Conservation (phyloP, 805 yeast species). For the Cyberlindnera veronae region DNA sequence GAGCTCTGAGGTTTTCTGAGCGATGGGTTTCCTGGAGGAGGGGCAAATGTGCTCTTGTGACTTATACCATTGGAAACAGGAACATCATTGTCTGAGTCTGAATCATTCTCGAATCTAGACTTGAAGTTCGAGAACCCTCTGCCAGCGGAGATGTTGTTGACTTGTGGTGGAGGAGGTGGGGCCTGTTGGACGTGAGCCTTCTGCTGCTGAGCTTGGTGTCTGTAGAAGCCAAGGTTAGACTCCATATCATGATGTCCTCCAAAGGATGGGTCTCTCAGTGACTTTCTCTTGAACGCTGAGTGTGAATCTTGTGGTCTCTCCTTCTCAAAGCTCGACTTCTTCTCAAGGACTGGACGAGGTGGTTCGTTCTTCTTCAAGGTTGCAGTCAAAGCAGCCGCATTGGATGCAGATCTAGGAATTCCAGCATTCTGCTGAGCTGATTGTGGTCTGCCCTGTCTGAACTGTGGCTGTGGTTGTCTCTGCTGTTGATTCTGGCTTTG, state of each 20-base stretch:
- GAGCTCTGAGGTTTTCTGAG: slow-evolving; percentile 27
- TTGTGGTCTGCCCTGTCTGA: slow-evolving; percentile 12
- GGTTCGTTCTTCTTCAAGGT: slow-evolving; percentile 45
- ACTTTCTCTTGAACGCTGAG: slow-evolving; percentile 36
- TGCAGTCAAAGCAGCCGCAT: slow-evolving; percentile 42
- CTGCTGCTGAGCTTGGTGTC: slow-evolving; percentile 24
- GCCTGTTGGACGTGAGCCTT: slow-evolving; percentile 13
- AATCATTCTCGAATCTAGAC: slow-evolving; percentile 60
- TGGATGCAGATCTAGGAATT: slow-evolving; percentile 20
- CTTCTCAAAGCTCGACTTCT: slow-evolving; percentile 56
- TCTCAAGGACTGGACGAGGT: slow-evolving; percentile 21
- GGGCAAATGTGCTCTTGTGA: slow-evolving; percentile 13
- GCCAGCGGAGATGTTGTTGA: slow-evolving; percentile 1
- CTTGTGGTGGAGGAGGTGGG: slow-evolving; percentile 8
- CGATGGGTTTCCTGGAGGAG: slow-evolving; percentile 18
- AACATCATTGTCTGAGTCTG: slow-evolving; percentile 54
- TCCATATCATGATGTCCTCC: slow-evolving; percentile 19
- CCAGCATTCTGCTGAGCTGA: slow-evolving; percentile 7
- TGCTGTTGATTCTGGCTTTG: slow-evolving; percentile 5
- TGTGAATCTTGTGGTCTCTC: slow-evolving; percentile 30
- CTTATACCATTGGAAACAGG: slow-evolving; percentile 13
- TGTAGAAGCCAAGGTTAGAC: slow-evolving; percentile 25
- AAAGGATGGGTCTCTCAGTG: slow-evolving; percentile 32
- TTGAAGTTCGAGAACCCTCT: slow-evolving; percentile 32
- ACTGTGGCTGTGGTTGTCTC: slow-evolving; percentile 4